Percentiles rank a stretch among this genome's conserved stretches.
These are phyloP conservation scores for Pelargonium cotyledonis DNA, from an alignment of 441 rosid species.

Conservation along the genomic window DNA sequence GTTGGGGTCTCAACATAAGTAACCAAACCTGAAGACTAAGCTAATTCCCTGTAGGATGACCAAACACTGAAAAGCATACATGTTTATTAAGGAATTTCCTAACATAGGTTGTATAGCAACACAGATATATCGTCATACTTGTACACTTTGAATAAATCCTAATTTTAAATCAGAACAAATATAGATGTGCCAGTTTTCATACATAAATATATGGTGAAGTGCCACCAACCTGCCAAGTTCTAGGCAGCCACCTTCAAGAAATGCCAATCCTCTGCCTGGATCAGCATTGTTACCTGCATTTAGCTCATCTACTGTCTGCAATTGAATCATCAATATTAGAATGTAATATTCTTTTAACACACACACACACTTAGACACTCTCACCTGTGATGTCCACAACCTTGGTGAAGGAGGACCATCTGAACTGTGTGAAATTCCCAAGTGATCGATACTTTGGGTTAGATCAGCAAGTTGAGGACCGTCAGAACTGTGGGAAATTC, in stretches of 20 bases:
- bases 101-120: too few species aligned
- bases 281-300: slow-evolving; percentile 43
- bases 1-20: too few species aligned
- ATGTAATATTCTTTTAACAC: too few species aligned
- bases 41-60: too few species aligned
- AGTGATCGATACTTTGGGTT: slow-evolving; percentile 35
- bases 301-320: slow-evolving; percentile 44
- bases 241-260: slow-evolving; percentile 39
- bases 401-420: slow-evolving; percentile 45
- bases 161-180: neutral
- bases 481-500: neutral
- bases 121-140: too few species aligned
- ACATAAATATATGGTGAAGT: neutral
- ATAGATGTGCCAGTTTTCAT: neutral
- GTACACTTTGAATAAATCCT: too few species aligned
- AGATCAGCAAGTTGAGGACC: slow-evolving; percentile 22
- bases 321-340: slow-evolving; percentile 12
- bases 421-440: slow-evolving; percentile 38
- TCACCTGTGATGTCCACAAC: slow-evolving; percentile 65
- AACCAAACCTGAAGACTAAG: too few species aligned
- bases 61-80: too few species aligned
- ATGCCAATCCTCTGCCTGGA: slow-evolving; percentile 45
- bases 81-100: too few species aligned
- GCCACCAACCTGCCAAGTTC: slow-evolving; percentile 66
- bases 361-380: neutral